Evolutionary conservation across 441 rosid genomes (phyloP).

Genomic region (Aquilaria agallochum): DNA sequence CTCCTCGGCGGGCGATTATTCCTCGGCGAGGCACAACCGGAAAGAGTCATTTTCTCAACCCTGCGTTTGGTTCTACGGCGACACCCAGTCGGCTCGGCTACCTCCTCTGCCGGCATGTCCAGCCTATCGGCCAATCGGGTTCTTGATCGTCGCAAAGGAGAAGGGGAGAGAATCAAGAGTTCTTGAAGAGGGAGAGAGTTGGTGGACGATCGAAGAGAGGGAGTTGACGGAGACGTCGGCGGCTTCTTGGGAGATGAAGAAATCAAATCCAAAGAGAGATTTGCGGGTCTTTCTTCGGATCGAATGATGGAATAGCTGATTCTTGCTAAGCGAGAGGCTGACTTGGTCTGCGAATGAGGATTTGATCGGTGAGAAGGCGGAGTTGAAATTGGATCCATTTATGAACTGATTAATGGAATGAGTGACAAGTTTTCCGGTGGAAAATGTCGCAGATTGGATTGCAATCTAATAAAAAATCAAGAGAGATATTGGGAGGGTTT

Average conservation of each 20-base stretch:
- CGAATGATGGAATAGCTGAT: slow-evolving; percentile 22
- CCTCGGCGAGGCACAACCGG: slow-evolving; percentile 62
- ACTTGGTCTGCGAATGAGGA: slow-evolving; percentile 37
- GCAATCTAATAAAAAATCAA: background rate
- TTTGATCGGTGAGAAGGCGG: slow-evolving; percentile 46
- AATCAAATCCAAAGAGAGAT: slow-evolving; percentile 45
- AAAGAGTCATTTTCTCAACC: slow-evolving; percentile 41
- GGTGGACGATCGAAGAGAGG: slow-evolving; percentile 32
- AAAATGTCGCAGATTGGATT: slow-evolving; percentile 7
- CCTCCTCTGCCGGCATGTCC: slow-evolving; percentile 52
- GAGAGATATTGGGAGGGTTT: background rate
- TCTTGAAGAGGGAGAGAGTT: slow-evolving; percentile 50
- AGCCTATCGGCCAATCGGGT: slow-evolving; percentile 57
- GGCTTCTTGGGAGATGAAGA: slow-evolving; percentile 43
- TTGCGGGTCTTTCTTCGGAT: slow-evolving; percentile 25
- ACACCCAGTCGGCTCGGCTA: slow-evolving; percentile 33
- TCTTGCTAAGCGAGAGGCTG: slow-evolving; percentile 55
- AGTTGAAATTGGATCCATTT: slow-evolving; percentile 54
- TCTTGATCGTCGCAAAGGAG: slow-evolving; percentile 61
- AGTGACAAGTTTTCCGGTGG: slow-evolving; percentile 8
- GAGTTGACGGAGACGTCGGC: slow-evolving; percentile 23
- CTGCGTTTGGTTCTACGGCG: slow-evolving; percentile 54
- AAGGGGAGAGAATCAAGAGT: slow-evolving; percentile 74
- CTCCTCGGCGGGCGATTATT: slow-evolving; percentile 51
- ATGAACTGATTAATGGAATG: slow-evolving; percentile 11